Percentiles rank a stretch among this genome's conserved stretches.
Evolutionary conservation across 1,139 yeast genomes (phyloP).

Genomic region (Candida frijolesensis): DNA sequence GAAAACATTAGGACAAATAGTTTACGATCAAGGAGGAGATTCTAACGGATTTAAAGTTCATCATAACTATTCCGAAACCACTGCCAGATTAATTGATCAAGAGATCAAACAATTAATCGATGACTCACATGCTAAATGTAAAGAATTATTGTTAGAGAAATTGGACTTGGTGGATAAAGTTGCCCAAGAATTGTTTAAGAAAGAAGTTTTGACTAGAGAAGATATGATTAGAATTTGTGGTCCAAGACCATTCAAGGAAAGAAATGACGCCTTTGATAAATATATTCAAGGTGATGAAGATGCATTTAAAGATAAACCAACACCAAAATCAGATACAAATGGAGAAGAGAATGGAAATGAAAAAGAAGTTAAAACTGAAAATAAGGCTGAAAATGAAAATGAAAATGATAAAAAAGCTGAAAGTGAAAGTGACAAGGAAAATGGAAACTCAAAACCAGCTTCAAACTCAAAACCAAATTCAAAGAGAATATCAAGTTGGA

Average conservation of each 20-base stretch:
- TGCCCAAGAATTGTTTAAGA: conserved; percentile 65
- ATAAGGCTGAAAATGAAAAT: no score
- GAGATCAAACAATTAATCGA: conserved; percentile 68
- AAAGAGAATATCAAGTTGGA: no score
- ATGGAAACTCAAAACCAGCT: no score
- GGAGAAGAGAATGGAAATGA: background rate
- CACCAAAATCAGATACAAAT: conserved; percentile 10
- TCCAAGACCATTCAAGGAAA: conserved; percentile 74
- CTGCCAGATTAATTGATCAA: conserved; percentile 64
- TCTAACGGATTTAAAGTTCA: conserved; percentile 56
- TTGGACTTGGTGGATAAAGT: conserved; percentile 64
- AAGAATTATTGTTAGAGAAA: conserved; percentile 55
- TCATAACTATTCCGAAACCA: conserved; percentile 69
- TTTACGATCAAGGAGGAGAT: conserved; percentile 49
- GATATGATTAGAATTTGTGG: conserved; percentile 78
- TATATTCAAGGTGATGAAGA: conserved; percentile 55
- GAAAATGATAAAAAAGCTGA: background rate
- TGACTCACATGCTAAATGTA: conserved; percentile 55
- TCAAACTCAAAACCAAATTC: no score
- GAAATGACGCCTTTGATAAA: conserved; percentile 80
- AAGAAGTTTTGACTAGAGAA: conserved; percentile 78
- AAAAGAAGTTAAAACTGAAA: background rate
- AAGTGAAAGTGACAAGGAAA: background rate
- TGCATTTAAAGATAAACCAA: conserved; percentile 34
- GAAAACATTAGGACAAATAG: conserved; percentile 63